phyloP scores from a whole-genome alignment of 192 early-diverging fungal genomes.

The Podila verticillata region DNA sequence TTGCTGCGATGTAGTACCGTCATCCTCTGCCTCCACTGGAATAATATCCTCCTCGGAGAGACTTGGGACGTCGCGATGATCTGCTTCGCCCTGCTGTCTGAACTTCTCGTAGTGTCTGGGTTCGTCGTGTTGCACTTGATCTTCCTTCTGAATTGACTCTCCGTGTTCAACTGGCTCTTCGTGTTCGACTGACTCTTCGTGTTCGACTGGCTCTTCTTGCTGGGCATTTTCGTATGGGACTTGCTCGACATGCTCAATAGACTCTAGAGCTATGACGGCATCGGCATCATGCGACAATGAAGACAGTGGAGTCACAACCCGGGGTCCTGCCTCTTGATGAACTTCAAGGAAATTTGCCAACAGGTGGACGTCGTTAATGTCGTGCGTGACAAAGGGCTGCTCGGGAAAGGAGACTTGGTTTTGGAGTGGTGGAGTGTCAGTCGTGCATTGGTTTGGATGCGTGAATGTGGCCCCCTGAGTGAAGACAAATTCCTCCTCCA shows the following conservation, averaged over 20 bases:
- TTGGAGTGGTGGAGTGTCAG: neutral
- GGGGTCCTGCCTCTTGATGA: neutral
- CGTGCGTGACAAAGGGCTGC: neutral
- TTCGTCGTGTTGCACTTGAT: too few species aligned
- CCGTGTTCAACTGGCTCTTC: neutral
- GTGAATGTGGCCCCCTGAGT: neutral
- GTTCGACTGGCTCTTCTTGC: neutral
- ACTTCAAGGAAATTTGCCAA: neutral
- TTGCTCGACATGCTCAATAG: too few species aligned
- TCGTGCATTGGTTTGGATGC: neutral
- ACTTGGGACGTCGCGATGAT: too few species aligned
- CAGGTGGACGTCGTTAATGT: neutral
- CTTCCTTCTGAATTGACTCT: too few species aligned
- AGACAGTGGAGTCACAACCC: neutral
- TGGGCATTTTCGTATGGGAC: too few species aligned
- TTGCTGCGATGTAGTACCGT: neutral
- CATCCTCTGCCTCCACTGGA: too few species aligned
- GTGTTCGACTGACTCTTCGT: neutral
- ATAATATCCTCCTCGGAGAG: too few species aligned
- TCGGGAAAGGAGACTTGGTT: neutral
- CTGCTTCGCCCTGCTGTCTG: too few species aligned
- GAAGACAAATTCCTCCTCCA: too few species aligned
- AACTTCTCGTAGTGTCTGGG: too few species aligned
- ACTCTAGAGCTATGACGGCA: neutral
- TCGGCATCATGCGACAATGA: neutral